A percentile compares a stretch with the other conserved stretches of the same genome.
Evolutionary conservation across 2,329 filamentous ascomycete genomes (phyloP).

Genomic region (Talaromyces amestolkiae): DNA sequence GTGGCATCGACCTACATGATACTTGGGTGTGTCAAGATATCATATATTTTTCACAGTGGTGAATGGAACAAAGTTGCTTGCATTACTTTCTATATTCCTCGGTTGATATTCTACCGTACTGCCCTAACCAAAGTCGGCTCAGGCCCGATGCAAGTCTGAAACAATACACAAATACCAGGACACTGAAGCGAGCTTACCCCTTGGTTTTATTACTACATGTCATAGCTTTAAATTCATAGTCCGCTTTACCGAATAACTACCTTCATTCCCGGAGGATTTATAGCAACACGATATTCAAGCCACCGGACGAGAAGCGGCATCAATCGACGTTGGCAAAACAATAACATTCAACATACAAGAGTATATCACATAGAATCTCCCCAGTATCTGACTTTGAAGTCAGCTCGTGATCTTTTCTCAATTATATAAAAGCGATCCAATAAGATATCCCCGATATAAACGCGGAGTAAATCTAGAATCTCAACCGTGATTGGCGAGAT

Average conservation of each 20-base stretch:
- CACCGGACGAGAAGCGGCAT: background rate
- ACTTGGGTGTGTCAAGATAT: background rate
- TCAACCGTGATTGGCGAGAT: slow-evolving; percentile 9
- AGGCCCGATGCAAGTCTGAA: background rate
- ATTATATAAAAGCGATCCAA: background rate
- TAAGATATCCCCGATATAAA: background rate
- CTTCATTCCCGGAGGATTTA: background rate
- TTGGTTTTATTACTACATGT: background rate
- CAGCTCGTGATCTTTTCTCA: background rate
- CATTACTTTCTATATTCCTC: background rate
- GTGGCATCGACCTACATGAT: background rate
- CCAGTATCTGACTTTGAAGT: background rate
- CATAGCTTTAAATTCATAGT: background rate
- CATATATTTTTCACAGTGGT: background rate
- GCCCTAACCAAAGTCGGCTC: background rate
- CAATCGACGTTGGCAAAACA: background rate
- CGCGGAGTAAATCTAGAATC: background rate
- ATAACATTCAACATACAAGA: background rate
- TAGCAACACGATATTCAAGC: background rate
- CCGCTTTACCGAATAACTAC: background rate
- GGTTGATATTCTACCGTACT: background rate
- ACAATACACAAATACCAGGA: background rate
- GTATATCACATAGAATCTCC: background rate
- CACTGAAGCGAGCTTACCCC: too few species aligned
- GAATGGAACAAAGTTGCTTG: background rate